Evolutionary conservation across 169 alveolate genomes (phyloP), one percentile per base, ranked within the genome.

Genomic region (Cystoisospora suis): DNA sequence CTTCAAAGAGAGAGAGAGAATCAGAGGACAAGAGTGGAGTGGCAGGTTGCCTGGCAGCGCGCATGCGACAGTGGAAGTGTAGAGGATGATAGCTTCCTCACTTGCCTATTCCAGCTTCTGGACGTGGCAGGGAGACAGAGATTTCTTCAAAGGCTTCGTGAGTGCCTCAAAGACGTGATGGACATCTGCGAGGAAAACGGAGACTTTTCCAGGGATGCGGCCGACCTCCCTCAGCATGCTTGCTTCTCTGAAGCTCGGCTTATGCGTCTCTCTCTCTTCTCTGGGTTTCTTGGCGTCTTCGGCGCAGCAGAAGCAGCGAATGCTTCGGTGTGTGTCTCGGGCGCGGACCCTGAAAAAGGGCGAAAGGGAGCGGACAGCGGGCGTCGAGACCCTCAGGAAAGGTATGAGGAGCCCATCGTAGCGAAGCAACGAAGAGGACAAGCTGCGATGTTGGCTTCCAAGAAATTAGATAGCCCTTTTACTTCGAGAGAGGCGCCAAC

Each of bases 221-320:
- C 92, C 1, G 92, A 88, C 81, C 34, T 36, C 17, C 92, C 92
- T 40, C 92, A 88, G 88, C 92, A 88, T 34, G 88, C 88, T 15
- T 83, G 81, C 58, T 47, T 72, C 81, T 61, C 87, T 36, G 92
- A 88, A 29, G 81, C 88, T 12, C 81, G 92, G 29, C 49, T 46
- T 40, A 65, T 88, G 32, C 92, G 92, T 9, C 92, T 88, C 42
- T 49, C 87, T 29, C 88, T 88, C n/a, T 75, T 88, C 69, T 65
- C 81, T 7, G 86, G 56, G 44, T 59, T 72, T 29, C 65, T 88
- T n/a, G 72, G 69, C 81, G 88, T 75, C 20, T n/a, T 88, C 0
- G 92, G 88, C 0, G 92, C 92, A 4, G 88, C 81, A 29, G 81
- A 83, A 17, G 88, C 81, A 47, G 87, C 92, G 44, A 56, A 86